These are phyloP conservation scores for Dictyostelium capitatum DNA, from an alignment of 78 protist genomes.

Conservation along the genomic window DNA sequence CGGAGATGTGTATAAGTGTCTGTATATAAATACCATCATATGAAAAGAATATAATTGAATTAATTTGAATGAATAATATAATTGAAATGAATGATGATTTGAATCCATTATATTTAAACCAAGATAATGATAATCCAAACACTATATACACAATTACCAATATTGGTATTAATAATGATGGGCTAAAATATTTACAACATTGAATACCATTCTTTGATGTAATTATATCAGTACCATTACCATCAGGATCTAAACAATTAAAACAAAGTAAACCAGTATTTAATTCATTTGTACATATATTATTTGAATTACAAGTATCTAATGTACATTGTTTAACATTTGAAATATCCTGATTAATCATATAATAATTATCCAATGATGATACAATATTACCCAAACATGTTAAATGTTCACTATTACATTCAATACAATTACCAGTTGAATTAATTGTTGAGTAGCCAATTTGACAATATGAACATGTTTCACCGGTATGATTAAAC, in stretches of 20 bases:
- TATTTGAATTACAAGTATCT: not conserved
- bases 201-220: not conserved
- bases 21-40: not conserved
- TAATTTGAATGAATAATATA: not conserved
- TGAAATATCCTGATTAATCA: not conserved
- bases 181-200: not conserved
- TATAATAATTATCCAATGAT: not conserved
- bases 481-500: not conserved
- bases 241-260: not conserved
- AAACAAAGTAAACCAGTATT: not conserved
- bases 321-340: not conserved
- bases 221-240: no score
- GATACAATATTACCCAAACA: not conserved
- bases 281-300: not conserved
- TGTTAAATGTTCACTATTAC: not conserved
- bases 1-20: no score
- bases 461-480: not conserved
- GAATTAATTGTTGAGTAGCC: not conserved
- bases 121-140: not conserved
- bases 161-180: not conserved
- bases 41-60: slow-evolving; percentile 5
- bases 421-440: not conserved
- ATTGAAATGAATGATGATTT: not conserved
- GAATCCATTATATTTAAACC: not conserved
- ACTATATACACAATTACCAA: no score